Evolutionary conservation across 257 asterid species (phyloP).

Genomic region (Nicotiana obtusifolia): DNA sequence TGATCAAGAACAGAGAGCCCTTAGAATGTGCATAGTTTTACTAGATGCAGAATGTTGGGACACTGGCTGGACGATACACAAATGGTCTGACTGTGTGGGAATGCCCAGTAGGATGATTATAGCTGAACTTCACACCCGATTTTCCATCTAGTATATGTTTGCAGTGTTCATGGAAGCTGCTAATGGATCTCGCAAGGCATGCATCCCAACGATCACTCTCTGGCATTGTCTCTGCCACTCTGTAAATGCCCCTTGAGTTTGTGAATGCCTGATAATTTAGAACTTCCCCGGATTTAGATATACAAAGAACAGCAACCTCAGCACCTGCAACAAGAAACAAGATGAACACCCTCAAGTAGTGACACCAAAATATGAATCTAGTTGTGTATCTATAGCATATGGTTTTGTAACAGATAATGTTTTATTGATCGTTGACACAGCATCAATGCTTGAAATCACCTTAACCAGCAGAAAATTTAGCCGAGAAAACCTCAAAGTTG

Average conservation of each 20-base stretch:
- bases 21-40: background rate
- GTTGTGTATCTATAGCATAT: background rate
- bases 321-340: conserved; percentile 52
- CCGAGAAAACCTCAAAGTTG: background rate
- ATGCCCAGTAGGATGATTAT: conserved; percentile 64
- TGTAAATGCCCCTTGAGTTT: conserved; percentile 56
- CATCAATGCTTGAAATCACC: background rate
- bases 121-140: conserved; percentile 67
- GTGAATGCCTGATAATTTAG: conserved; percentile 91
- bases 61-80: conserved; percentile 53
- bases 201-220: conserved; percentile 92
- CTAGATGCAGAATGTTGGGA: conserved; percentile 63
- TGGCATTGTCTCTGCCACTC: conserved; percentile 95
- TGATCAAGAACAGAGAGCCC: no score
- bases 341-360: no score
- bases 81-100: conserved; percentile 69
- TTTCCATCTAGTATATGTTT: conserved; percentile 47
- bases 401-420: background rate
- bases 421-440: background rate
- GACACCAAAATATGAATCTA: no score
- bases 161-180: conserved; percentile 81
- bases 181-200: conserved; percentile 82
- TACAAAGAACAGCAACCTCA: conserved; percentile 98
- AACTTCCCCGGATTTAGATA: conserved; percentile 88
- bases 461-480: background rate